Percentiles rank a stretch among this genome's conserved stretches.
Evolutionary conservation across 345 rosid species (phyloP).

Genomic region (rapeseed (Brassica napus)): DNA sequence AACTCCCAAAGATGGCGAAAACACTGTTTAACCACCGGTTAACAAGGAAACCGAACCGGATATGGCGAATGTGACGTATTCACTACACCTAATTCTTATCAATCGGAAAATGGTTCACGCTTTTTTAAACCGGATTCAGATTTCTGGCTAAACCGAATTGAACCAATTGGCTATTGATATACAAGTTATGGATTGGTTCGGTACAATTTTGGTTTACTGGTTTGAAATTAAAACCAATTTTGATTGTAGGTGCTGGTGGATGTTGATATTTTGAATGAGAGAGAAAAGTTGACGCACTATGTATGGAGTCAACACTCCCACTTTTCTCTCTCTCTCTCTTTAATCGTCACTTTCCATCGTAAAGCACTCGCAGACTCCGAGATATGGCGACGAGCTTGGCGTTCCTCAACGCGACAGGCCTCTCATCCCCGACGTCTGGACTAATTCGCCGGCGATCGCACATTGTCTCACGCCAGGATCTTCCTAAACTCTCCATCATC

Average conservation of each 20-base stretch:
- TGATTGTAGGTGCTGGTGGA: background rate
- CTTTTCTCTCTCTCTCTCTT: background rate
- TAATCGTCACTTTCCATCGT: background rate
- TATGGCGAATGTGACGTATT: background rate
- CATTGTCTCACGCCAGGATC: slow-evolving; percentile 36
- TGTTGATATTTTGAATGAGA: background rate
- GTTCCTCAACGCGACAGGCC: slow-evolving; percentile 17
- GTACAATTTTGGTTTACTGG: background rate
- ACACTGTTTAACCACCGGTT: background rate
- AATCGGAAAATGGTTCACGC: background rate
- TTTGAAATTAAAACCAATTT: background rate
- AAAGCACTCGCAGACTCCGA: slow-evolving; percentile 1
- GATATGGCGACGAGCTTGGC: slow-evolving; percentile 50
- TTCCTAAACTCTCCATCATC: slow-evolving; percentile 14
- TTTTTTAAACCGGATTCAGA: background rate
- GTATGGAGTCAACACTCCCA: background rate
- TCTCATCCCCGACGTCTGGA: slow-evolving; percentile 19
- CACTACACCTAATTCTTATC: too few relatives aligned
- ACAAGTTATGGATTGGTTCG: background rate
- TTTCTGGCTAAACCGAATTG: background rate
- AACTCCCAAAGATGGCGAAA: background rate
- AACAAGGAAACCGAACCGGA: background rate
- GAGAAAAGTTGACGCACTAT: background rate
- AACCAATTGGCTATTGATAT: background rate
- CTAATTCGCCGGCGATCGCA: slow-evolving; percentile 19